Percentiles rank a stretch among this genome's conserved stretches.
phyloP scores from a whole-genome alignment of 768 basidiomycete species.

The Pholiota microspora region DNA sequence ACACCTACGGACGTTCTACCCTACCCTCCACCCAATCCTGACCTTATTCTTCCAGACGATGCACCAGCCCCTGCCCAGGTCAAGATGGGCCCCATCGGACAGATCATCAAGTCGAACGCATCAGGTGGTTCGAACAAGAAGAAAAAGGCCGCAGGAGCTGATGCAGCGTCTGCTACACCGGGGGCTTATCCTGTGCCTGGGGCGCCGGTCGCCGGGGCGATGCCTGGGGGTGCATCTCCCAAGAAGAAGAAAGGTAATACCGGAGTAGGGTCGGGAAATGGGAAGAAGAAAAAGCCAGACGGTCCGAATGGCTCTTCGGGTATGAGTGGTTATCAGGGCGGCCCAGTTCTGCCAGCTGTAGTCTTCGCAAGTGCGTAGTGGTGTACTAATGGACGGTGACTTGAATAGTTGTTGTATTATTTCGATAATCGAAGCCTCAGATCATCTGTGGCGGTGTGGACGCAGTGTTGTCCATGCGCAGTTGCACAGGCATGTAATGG shows the following conservation, averaged over 20 bases:
- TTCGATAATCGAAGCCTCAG: neutral
- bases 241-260: conserved; percentile 45
- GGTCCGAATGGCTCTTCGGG: conserved; percentile 10
- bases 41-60: conserved; percentile 62
- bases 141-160: conserved; percentile 24
- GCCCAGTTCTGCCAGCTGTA: conserved; percentile 21
- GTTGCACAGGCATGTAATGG: neutral
- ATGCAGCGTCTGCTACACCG: neutral
- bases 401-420: neutral
- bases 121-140: conserved; percentile 64
- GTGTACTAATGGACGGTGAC: neutral
- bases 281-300: conserved; percentile 43
- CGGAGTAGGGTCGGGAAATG: conserved; percentile 43
- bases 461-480: neutral
- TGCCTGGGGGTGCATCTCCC: conserved; percentile 10
- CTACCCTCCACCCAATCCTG: conserved; percentile 17
- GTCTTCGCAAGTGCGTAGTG: conserved; percentile 28
- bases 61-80: conserved; percentile 51
- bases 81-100: conserved; percentile 80
- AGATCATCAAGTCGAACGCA: conserved; percentile 55
- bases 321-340: conserved; percentile 9
- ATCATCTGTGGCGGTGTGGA: neutral
- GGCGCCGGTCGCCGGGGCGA: neutral
- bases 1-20: conserved; percentile 1
- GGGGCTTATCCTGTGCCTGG: neutral